Percentiles rank a stretch among this genome's conserved stretches.
These are phyloP conservation scores for Triticum aestivum DNA, from an alignment of 176 grass and related monocot species.

Conservation along the genomic window DNA sequence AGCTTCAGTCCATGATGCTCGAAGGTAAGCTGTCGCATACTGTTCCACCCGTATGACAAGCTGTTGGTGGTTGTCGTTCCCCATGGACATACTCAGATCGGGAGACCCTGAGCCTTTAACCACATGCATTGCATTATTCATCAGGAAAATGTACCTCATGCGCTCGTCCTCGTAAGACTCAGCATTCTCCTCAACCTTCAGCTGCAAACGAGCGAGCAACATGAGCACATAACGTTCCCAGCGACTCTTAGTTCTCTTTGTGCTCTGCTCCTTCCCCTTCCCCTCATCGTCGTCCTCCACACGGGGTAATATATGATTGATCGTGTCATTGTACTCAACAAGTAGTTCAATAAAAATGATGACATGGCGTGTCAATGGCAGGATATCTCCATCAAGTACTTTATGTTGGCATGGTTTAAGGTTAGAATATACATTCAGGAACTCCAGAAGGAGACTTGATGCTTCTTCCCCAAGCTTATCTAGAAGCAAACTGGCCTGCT, in stretches of 20 bases:
- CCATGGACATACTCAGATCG: neutral
- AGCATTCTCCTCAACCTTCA: conserved; percentile 8
- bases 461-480: neutral
- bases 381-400: conserved; percentile 21
- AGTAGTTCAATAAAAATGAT: neutral
- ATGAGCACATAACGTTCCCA: neutral
- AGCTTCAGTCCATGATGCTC: conserved; percentile 18
- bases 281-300: neutral
- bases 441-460: neutral
- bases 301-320: conserved; percentile 6
- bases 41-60: neutral
- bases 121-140: conserved; percentile 39
- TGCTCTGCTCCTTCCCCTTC: no score
- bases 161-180: conserved; percentile 19
- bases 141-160: conserved; percentile 33
- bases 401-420: neutral
- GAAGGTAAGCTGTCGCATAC: conserved; percentile 21
- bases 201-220: neutral
- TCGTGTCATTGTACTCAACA: no score
- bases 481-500: neutral
- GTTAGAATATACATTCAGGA: neutral
- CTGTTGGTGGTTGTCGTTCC: neutral
- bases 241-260: neutral
- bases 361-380: neutral
- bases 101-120: neutral